phyloP scores from a whole-genome alignment of 2,329 filamentous ascomycete genomes.

The Neopestalotiopsis rosae region DNA sequence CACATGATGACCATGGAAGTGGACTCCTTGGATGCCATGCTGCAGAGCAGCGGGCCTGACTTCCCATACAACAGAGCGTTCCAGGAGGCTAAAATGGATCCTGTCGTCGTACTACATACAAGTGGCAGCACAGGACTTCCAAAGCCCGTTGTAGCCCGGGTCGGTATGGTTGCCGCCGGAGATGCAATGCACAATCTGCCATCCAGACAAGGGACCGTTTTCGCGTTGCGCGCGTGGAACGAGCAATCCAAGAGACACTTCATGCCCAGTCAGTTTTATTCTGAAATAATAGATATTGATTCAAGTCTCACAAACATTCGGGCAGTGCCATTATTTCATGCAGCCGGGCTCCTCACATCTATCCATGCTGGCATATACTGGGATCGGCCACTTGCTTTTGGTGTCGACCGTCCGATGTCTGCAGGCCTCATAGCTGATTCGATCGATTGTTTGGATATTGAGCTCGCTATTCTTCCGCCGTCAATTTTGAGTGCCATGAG shows the following conservation, averaged over 20 bases:
- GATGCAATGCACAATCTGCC: slow-evolving; percentile 37
- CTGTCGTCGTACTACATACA: slow-evolving; percentile 45
- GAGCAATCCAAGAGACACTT: slow-evolving; percentile 1
- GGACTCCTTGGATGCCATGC: slow-evolving; percentile 34
- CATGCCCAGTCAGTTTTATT: slow-evolving; percentile 12
- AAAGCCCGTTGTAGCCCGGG: slow-evolving; percentile 43
- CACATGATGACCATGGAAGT: slow-evolving; percentile 41
- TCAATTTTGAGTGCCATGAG: slow-evolving; percentile 50
- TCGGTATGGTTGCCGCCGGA: slow-evolving; percentile 42
- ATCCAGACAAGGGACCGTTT: slow-evolving; percentile 28
- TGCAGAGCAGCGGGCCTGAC: slow-evolving; percentile 34
- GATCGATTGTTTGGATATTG: slow-evolving; percentile 31
- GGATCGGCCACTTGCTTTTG: slow-evolving; percentile 33
- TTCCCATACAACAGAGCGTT: slow-evolving; percentile 44
- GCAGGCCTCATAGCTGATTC: slow-evolving; percentile 39
- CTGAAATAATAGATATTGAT: background rate
- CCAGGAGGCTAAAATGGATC: slow-evolving; percentile 43
- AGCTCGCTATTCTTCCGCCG: slow-evolving; percentile 41
- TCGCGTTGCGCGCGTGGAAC: slow-evolving; percentile 24
- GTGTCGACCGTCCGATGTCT: slow-evolving; percentile 39
- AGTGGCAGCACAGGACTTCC: slow-evolving; percentile 49
- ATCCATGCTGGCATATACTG: slow-evolving; percentile 37
- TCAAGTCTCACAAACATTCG: background rate
- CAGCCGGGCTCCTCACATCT: slow-evolving; percentile 37
- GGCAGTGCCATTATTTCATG: slow-evolving; percentile 46